Percentiles rank a stretch among this genome's conserved stretches.
Conservation (phyloP, 805 yeast genomes). For the Danielia oregonensis region DNA sequence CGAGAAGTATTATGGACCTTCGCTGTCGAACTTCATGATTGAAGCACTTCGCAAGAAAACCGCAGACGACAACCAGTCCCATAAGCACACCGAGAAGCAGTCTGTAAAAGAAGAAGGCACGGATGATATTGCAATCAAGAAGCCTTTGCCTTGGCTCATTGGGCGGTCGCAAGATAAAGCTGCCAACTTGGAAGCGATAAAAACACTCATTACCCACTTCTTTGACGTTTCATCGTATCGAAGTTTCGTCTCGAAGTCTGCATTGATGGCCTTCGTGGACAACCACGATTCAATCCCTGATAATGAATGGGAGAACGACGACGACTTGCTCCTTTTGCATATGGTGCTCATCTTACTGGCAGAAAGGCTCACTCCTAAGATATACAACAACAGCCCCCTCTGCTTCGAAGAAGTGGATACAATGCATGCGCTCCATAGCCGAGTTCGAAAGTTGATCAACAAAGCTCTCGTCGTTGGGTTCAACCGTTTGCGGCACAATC, state of each 20-base stretch:
- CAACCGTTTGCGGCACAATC: constrained; percentile 43
- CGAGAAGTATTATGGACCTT: constrained; percentile 49
- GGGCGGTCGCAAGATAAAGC: constrained; percentile 9
- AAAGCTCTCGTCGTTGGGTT: constrained; percentile 35
- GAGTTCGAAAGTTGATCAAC: constrained; percentile 13
- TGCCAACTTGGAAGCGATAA: constrained; percentile 31
- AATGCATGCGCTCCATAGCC: constrained; percentile 18
- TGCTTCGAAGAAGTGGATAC: constrained; percentile 9
- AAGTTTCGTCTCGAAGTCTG: constrained; percentile 34
- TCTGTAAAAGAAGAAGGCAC: constrained; percentile 1
- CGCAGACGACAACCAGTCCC: constrained; percentile 1
- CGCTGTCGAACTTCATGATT: constrained; percentile 46
- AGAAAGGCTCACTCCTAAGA: constrained; percentile 32
- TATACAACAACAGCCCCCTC: constrained; percentile 12
- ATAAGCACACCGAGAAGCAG: constrained; percentile 8
- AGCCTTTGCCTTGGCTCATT: constrained; percentile 27
- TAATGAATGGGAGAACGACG: constrained; percentile 45
- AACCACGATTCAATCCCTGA: constrained; percentile 29
- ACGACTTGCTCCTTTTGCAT: constrained; percentile 43
- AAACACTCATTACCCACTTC: constrained; percentile 36
- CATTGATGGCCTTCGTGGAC: constrained; percentile 34
- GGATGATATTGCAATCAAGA: constrained; percentile 17
- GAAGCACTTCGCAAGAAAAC: constrained; percentile 24
- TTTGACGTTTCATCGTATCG: constrained; percentile 37
- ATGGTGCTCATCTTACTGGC: constrained; percentile 43